These are phyloP conservation scores for Fusarium scirpi DNA, from an alignment of 2,329 filamentous ascomycete species.

Conservation along the genomic window DNA sequence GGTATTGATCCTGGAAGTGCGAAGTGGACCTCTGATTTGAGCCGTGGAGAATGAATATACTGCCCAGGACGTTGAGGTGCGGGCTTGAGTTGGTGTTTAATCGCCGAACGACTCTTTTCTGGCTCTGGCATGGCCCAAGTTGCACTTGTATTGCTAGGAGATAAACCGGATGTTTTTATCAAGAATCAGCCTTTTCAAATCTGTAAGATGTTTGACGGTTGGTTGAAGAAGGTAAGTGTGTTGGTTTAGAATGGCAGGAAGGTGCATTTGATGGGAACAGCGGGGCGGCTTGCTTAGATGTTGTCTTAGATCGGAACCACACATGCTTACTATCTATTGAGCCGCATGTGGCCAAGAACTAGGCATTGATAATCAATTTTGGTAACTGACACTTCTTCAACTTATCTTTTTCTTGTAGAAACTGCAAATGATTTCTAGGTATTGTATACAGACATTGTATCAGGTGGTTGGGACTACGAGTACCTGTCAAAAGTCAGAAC, in stretches of 20 bases:
- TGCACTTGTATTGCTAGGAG: not conserved
- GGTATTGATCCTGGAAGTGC: slow-evolving; percentile 46
- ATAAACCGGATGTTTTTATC: not conserved
- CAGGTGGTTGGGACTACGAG: not conserved
- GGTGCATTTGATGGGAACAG: slow-evolving; percentile 9
- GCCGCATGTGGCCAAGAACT: not conserved
- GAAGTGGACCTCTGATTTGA: slow-evolving; percentile 48
- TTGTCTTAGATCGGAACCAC: not conserved
- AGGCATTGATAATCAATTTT: not conserved
- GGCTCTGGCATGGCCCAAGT: slow-evolving; percentile 36
- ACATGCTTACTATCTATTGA: not conserved
- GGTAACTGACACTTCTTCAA: not conserved
- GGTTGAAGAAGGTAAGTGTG: not conserved
- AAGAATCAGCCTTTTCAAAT: not conserved
- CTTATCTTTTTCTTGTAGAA: not conserved
- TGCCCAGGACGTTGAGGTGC: slow-evolving; percentile 39
- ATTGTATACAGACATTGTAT: not conserved
- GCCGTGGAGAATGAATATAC: slow-evolving; percentile 41
- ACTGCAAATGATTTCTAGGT: not conserved
- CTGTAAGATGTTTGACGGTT: not conserved
- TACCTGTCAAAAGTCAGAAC: too few species aligned
- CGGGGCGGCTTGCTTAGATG: not conserved
- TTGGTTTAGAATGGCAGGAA: not conserved
- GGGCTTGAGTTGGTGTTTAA: slow-evolving; percentile 46
- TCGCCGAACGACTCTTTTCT: slow-evolving; percentile 21